phyloP scores from a whole-genome alignment of 2,329 filamentous ascomycete genomes.

The Penicillium hesseltinei region DNA sequence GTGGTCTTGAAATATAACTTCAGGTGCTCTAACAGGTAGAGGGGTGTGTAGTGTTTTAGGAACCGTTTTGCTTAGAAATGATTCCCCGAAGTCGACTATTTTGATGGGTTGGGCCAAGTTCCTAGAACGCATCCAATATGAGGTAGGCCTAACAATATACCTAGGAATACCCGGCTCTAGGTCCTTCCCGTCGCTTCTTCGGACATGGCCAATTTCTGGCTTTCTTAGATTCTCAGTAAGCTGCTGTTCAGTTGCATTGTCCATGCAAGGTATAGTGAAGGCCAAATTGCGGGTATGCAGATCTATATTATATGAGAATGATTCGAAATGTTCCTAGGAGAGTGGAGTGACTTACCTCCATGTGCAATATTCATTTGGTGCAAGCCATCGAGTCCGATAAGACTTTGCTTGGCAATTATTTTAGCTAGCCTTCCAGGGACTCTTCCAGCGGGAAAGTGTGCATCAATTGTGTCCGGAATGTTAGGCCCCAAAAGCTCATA shows the following conservation, averaged over 20 bases:
- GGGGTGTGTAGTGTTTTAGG: conserved; percentile 37
- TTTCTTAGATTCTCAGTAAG: conserved; percentile 26
- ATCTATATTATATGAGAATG: conserved; percentile 19
- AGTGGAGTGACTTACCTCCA: conserved; percentile 30
- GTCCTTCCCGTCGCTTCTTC: conserved; percentile 22
- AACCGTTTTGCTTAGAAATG: conserved; percentile 26
- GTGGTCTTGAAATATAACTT: conserved; percentile 39
- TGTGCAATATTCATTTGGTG: conserved; percentile 43
- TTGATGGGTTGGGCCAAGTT: conserved; percentile 27
- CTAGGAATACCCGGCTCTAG: conserved; percentile 22
- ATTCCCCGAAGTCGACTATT: conserved; percentile 43
- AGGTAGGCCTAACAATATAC: conserved; percentile 26
- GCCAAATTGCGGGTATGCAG: conserved; percentile 30
- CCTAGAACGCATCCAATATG: conserved; percentile 13
- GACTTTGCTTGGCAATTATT: conserved; percentile 40
- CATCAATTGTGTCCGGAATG: conserved; percentile 39
- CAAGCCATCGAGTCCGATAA: conserved; percentile 40
- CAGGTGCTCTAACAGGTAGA: conserved; percentile 36
- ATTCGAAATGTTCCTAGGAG: conserved; percentile 3
- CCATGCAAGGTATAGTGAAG: conserved; percentile 21
- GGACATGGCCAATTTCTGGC: conserved; percentile 27
- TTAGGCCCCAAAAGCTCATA: conserved; percentile 44
- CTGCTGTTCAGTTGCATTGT: conserved; percentile 16
- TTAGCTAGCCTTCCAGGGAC: conserved; percentile 45
- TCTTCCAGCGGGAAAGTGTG: conserved; percentile 34